Conservation (phyloP, 2,329 filamentous ascomycete genomes). For the Cercospora nicotianae region DNA sequence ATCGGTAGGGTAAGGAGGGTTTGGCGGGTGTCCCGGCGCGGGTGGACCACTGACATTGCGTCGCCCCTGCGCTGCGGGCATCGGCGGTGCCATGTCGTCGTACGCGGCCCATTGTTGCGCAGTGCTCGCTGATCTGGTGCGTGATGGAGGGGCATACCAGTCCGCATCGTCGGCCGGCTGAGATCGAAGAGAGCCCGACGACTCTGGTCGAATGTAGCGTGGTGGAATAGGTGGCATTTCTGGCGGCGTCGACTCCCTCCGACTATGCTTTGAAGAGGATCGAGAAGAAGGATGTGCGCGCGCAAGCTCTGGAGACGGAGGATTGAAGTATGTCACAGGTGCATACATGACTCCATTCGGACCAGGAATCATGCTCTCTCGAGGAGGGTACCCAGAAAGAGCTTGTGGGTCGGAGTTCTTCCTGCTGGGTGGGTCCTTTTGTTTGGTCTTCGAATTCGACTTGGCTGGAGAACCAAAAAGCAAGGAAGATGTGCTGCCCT, state of each 20-base stretch:
- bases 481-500: slow-evolving; percentile 36
- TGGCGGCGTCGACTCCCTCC: slow-evolving; percentile 36
- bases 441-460: slow-evolving; percentile 38
- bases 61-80: slow-evolving; percentile 38
- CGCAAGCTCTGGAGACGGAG: slow-evolving; percentile 28
- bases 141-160: slow-evolving; percentile 40
- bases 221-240: slow-evolving; percentile 28
- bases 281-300: slow-evolving; percentile 8
- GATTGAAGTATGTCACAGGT: slow-evolving; percentile 34
- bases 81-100: slow-evolving; percentile 37
- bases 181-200: slow-evolving; percentile 44
- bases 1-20: slow-evolving; percentile 22
- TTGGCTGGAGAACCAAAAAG: slow-evolving; percentile 40
- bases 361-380: slow-evolving; percentile 43
- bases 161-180: slow-evolving; percentile 50
- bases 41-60: slow-evolving; percentile 39
- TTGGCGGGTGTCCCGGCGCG: slow-evolving; percentile 19
- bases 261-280: slow-evolving; percentile 32
- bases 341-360: slow-evolving; percentile 51
- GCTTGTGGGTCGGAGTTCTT: slow-evolving; percentile 32
- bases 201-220: slow-evolving; percentile 39
- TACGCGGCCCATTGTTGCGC: slow-evolving; percentile 38
- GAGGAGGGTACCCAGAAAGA: slow-evolving; percentile 12
- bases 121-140: slow-evolving; percentile 43
- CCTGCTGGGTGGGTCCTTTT: slow-evolving; percentile 19